Evolutionary conservation across 106 monocot genomes (phyloP).

Genomic region (Platanthera zijinensis): DNA sequence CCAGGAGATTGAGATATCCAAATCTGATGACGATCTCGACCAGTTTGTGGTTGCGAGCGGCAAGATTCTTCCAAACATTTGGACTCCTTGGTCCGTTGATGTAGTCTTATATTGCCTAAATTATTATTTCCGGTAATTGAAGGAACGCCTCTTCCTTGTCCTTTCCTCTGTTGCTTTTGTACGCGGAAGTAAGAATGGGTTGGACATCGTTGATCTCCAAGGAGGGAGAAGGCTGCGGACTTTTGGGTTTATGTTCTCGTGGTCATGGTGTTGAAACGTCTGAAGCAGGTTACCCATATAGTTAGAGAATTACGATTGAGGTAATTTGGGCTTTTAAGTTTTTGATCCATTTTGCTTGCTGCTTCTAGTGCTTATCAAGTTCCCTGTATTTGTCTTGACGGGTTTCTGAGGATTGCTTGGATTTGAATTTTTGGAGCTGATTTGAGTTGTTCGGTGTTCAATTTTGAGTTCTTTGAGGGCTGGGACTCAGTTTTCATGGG

Average conservation of each 20-base stretch:
- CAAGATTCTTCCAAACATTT: constrained; percentile 8
- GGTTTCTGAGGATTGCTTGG: not conserved
- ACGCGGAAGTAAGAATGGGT: not conserved
- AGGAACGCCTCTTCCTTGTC: not conserved
- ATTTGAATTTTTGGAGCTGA: not conserved
- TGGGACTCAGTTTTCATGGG: not conserved
- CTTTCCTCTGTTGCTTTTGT: constrained; percentile 1
- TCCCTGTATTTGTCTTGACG: not conserved
- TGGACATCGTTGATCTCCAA: not conserved
- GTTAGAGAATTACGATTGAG: not conserved
- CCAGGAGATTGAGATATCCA: constrained; percentile 8
- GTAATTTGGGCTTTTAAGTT: not conserved
- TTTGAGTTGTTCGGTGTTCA: not conserved
- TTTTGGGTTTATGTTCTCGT: not conserved
- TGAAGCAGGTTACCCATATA: not conserved
- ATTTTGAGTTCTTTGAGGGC: not conserved
- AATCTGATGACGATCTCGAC: constrained; percentile 3
- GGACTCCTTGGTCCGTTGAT: not conserved
- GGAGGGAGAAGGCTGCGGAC: not conserved
- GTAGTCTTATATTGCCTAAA: not conserved
- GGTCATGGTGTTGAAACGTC: not conserved
- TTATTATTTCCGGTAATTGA: not conserved
- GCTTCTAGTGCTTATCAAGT: not conserved
- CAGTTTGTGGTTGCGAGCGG: not conserved
- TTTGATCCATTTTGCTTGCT: not conserved